Percentiles rank a stretch among this genome's conserved stretches.
Evolutionary conservation across 768 basidiomycete genomes (phyloP).

Genomic region (Strobilomyces echinocephalus): DNA sequence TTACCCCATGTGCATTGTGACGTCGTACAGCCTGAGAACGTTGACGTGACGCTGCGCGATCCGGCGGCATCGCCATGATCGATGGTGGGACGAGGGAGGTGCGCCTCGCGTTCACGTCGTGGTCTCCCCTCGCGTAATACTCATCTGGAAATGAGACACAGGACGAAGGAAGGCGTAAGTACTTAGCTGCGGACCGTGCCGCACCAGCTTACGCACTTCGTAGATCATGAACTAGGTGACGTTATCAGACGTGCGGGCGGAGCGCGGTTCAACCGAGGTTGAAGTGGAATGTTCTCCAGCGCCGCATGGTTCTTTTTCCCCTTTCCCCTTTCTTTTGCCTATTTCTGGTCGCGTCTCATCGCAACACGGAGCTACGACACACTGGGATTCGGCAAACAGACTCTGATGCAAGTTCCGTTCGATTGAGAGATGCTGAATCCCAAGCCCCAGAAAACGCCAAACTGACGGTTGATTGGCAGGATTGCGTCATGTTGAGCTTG

Average conservation of each 20-base stretch:
- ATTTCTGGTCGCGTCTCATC: background rate
- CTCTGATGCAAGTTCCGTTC: background rate
- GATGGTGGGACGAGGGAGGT: background rate
- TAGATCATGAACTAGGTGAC: conserved; percentile 7
- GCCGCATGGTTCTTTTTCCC: background rate
- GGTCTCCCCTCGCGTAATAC: background rate
- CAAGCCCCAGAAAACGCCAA: background rate
- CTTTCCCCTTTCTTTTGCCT: background rate
- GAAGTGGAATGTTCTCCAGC: background rate
- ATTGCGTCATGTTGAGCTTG: background rate
- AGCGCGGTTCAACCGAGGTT: background rate
- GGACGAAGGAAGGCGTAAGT: background rate
- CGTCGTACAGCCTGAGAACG: background rate
- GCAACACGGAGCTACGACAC: background rate
- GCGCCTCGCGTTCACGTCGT: background rate
- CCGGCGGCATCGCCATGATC: background rate
- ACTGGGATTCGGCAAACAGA: background rate
- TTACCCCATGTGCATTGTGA: background rate
- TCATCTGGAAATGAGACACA: background rate
- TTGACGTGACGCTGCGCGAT: background rate
- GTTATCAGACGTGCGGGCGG: background rate
- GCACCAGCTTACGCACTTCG: background rate
- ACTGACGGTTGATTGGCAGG: background rate
- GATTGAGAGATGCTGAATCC: background rate
- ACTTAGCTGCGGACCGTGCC: no score